phyloP scores from a whole-genome alignment of 2,329 filamentous ascomycete genomes.

The Xylariaceae sp. region DNA sequence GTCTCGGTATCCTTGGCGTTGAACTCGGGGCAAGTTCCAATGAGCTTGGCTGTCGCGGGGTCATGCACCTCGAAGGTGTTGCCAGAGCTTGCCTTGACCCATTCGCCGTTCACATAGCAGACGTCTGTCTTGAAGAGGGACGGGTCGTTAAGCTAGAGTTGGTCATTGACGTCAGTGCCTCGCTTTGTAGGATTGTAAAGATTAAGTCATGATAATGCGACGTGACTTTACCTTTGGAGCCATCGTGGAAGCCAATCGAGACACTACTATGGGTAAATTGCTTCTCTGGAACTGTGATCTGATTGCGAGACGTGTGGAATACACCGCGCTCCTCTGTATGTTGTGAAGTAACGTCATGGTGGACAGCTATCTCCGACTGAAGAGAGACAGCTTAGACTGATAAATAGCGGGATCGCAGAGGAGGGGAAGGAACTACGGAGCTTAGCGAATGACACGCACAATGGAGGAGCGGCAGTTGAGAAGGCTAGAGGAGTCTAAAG shows the following conservation, averaged over 20 bases:
- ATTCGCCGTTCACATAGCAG: constrained; percentile 89
- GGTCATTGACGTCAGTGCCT: not conserved
- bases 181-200: not conserved
- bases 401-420: too few relatives aligned
- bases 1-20: constrained; percentile 70
- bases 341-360: constrained; percentile 29
- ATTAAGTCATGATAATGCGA: not conserved
- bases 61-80: constrained; percentile 90
- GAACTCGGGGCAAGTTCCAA: constrained; percentile 85
- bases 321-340: constrained; percentile 24
- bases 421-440: too few relatives aligned
- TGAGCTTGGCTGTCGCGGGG: constrained; percentile 75
- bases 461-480: too few relatives aligned
- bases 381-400: too few relatives aligned
- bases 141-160: constrained; percentile 66
- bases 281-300: constrained; percentile 30
- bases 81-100: constrained; percentile 79
- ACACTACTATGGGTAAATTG: constrained; percentile 28
- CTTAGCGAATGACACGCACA: too few relatives aligned
- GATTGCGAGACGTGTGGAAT: constrained; percentile 22
- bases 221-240: constrained; percentile 25
- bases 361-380: not conserved
- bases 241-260: constrained; percentile 31
- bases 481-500: too few relatives aligned
- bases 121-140: constrained; percentile 81